phyloP scores from a whole-genome alignment of 805 yeast species.

The Cyberlindnera americana region DNA sequence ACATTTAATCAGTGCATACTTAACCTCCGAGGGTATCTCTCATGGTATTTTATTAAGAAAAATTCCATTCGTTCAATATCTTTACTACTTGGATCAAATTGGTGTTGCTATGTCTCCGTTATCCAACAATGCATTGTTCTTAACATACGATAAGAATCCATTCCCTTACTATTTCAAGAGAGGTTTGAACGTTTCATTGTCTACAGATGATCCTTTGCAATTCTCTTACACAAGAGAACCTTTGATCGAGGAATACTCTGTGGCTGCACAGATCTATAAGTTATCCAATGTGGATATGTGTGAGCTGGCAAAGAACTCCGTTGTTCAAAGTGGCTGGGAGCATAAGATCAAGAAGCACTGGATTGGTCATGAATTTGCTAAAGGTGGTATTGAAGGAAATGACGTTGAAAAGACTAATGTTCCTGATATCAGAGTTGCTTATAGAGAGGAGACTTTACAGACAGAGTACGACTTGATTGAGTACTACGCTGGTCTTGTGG shows the following conservation, averaged over 20 bases:
- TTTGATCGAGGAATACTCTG: conserved; percentile 93
- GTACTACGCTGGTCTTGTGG: conserved; percentile 41
- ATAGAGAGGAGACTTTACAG: conserved; percentile 74
- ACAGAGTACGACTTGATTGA: conserved; percentile 69
- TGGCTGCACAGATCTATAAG: conserved; percentile 96
- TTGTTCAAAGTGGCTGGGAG: conserved; percentile 93
- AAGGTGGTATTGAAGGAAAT: conserved; percentile 71
- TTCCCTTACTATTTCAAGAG: conserved; percentile 86
- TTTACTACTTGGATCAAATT: conserved; percentile 89
- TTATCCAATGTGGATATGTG: conserved; percentile 95
- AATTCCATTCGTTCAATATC: conserved; percentile 90
- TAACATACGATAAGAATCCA: conserved; percentile 96
- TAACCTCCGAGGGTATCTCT: conserved; percentile 87
- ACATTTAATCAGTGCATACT: conserved; percentile 84
- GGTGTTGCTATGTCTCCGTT: conserved; percentile 98
- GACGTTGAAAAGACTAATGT: conserved; percentile 93
- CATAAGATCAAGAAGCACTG: conserved; percentile 82
- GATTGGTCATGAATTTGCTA: conserved; percentile 68
- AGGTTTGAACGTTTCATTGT: conserved; percentile 90
- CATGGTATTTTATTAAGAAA: conserved; percentile 94
- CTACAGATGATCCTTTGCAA: conserved; percentile 97
- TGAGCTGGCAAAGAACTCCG: conserved; percentile 92
- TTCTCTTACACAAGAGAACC: conserved; percentile 97
- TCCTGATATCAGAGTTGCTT: conserved; percentile 82
- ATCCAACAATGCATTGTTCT: conserved; percentile 91